Percentiles rank a stretch among this genome's conserved stretches.
These are phyloP conservation scores for Claviceps capensis DNA, from an alignment of 2,329 filamentous ascomycete genomes.

Conservation along the genomic window DNA sequence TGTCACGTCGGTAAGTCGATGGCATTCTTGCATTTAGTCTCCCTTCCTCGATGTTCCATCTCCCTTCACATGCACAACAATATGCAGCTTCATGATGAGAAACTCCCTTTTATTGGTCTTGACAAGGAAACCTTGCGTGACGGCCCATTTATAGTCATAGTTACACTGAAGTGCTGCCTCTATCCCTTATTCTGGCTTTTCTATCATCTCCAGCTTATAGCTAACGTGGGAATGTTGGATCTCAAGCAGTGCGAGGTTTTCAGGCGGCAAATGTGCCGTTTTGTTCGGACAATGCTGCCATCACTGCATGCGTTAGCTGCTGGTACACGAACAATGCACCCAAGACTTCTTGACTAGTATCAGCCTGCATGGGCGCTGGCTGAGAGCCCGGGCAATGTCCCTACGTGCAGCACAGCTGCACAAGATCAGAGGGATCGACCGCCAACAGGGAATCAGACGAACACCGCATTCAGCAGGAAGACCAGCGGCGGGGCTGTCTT, in stretches of 20 bases:
- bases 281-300: neutral
- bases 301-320: no score
- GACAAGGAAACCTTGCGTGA: constrained; percentile 22
- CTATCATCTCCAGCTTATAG: neutral
- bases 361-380: no score
- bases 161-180: constrained; percentile 16
- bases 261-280: neutral
- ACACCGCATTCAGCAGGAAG: no score
- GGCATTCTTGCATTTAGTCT: no score
- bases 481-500: no score
- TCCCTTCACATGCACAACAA: neutral
- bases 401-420: no score
- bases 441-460: no score
- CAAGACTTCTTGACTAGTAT: neutral
- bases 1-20: neutral
- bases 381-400: no score
- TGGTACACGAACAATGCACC: neutral
- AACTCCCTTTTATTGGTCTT: constrained; percentile 14
- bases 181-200: neutral
- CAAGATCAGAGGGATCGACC: no score
- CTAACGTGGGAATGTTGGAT: neutral
- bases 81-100: constrained; percentile 3
- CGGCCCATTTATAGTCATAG: constrained; percentile 16
- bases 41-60: neutral
- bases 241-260: neutral